A percentile compares a stretch with the other conserved stretches of the same genome.
Evolutionary conservation across 345 rosid genomes (phyloP).

Genomic region (Brassica nigra): DNA sequence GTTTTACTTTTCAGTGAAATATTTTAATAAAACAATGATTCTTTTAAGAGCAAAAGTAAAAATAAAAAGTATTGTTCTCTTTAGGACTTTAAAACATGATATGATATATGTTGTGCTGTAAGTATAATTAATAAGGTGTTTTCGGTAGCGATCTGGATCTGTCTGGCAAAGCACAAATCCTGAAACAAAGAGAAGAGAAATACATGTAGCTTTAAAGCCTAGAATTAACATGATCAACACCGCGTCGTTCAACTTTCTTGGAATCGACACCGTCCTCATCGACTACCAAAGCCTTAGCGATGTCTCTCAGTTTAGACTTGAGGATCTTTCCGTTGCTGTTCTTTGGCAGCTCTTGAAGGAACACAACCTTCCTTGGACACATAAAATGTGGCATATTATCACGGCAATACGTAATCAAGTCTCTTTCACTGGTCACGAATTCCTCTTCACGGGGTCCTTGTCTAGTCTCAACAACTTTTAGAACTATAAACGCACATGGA

Average conservation of each 20-base stretch:
- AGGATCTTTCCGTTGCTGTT: constrained; percentile 59
- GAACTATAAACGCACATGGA: constrained; percentile 56
- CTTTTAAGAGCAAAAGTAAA: neutral
- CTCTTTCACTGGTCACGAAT: constrained; percentile 35
- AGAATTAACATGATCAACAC: constrained; percentile 6
- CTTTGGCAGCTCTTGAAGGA: constrained; percentile 51
- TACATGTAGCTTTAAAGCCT: constrained; percentile 5
- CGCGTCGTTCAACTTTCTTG: neutral
- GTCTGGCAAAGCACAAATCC: neutral
- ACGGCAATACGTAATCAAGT: constrained; percentile 48
- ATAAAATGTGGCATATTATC: constrained; percentile 51
- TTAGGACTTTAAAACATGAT: neutral
- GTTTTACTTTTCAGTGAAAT: neutral
- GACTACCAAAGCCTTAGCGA: constrained; percentile 42
- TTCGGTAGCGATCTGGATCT: neutral
- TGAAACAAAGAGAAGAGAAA: neutral
- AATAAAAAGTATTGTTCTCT: neutral
- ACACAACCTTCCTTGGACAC: constrained; percentile 59
- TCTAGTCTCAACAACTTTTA: constrained; percentile 24
- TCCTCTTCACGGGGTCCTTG: constrained; percentile 32
- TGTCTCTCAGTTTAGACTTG: constrained; percentile 48
- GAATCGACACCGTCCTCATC: constrained; percentile 9
- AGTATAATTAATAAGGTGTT: neutral
- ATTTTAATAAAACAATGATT: neutral
- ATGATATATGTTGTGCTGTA: neutral